Conservation (phyloP, 192 early-diverging fungal genomes). For the Paraglomus brasilianum region DNA sequence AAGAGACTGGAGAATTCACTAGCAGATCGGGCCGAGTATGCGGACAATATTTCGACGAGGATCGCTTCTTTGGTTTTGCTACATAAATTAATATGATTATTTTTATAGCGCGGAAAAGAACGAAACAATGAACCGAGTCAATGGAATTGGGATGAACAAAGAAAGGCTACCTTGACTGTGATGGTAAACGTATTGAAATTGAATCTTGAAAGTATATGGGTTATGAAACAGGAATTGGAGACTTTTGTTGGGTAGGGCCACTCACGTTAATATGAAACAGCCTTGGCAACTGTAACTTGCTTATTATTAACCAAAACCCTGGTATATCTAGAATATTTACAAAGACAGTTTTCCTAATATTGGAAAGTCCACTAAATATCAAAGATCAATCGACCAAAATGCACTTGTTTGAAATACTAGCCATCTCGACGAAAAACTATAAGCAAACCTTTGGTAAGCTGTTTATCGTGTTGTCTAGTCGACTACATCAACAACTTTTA, state of each 20-base stretch:
- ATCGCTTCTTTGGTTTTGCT: not conserved
- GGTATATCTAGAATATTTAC: slow-evolving; percentile 58
- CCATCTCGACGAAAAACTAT: slow-evolving; percentile 76
- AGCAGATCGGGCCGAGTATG: not conserved
- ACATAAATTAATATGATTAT: not conserved
- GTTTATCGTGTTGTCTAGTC: not conserved
- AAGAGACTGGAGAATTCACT: slow-evolving; percentile 7
- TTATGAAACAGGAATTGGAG: slow-evolving; percentile 67
- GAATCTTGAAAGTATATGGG: slow-evolving; percentile 70
- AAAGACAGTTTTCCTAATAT: slow-evolving; percentile 70
- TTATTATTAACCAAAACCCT: not conserved
- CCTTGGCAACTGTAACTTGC: not conserved
- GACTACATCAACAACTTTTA: not conserved
- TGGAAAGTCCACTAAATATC: slow-evolving; percentile 75
- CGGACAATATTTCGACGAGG: not conserved
- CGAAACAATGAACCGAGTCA: slow-evolving; percentile 25
- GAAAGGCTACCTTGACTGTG: slow-evolving; percentile 54
- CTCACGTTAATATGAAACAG: no score
- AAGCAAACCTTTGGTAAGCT: slow-evolving; percentile 69
- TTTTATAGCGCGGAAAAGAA: not conserved
- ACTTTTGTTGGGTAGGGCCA: slow-evolving; percentile 55
- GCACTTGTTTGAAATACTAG: slow-evolving; percentile 64
- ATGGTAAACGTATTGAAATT: slow-evolving; percentile 52
- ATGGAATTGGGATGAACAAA: slow-evolving; percentile 65
- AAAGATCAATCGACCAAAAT: slow-evolving; percentile 62